Conservation (phyloP, 2,329 filamentous ascomycete species). For the Arthrobotrys conoides region DNA sequence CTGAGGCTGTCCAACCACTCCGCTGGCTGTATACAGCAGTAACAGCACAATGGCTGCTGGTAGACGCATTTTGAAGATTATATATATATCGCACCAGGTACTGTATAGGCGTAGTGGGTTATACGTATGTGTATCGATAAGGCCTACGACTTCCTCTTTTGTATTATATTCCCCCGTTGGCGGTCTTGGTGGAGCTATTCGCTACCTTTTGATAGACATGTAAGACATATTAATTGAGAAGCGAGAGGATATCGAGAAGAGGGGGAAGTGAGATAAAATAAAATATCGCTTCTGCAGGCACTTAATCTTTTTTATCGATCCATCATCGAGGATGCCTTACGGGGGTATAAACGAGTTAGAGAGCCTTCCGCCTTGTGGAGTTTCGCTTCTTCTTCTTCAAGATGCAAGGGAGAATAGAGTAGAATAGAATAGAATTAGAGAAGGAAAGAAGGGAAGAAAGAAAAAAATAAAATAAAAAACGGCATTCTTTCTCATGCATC, state of each 20-base stretch:
- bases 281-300: slow-evolving; percentile 16
- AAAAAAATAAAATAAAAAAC: not conserved
- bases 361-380: not conserved
- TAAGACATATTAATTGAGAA: slow-evolving; percentile 47
- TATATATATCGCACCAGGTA: too few species aligned
- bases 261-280: not conserved
- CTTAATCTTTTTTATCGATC: slow-evolving; percentile 53
- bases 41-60: slow-evolving; percentile 38
- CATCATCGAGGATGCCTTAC: slow-evolving; percentile 24
- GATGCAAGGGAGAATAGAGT: slow-evolving; percentile 36
- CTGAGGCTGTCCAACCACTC: slow-evolving; percentile 37
- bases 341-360: not conserved
- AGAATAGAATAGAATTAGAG: too few species aligned
- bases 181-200: slow-evolving; percentile 31
- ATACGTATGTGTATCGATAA: slow-evolving; percentile 7
- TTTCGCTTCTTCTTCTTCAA: not conserved
- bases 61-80: slow-evolving; percentile 47
- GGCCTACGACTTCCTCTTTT: slow-evolving; percentile 31
- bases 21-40: slow-evolving; percentile 40
- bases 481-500: slow-evolving; percentile 23
- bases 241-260: slow-evolving; percentile 2
- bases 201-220: slow-evolving; percentile 30
- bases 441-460: slow-evolving; percentile 21
- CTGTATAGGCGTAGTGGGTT: not conserved
- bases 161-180: not conserved